Evolutionary conservation across 192 early-diverging fungal species (phyloP), one percentile per base, ranked within the genome.

Genomic region (Linnemannia hyalina): DNA sequence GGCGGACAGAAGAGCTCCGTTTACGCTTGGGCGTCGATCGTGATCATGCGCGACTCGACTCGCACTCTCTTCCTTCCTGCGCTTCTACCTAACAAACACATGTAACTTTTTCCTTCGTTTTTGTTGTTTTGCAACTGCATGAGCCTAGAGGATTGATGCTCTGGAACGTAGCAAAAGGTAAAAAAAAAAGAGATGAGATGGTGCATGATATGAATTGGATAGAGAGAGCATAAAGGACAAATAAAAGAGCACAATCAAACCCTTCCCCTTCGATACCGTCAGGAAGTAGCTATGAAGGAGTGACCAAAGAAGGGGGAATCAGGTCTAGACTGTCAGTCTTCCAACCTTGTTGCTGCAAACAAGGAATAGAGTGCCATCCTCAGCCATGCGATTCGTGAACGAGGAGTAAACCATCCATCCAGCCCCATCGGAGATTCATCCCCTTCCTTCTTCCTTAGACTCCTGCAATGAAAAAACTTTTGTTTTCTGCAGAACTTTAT

Each of bases 361-460:
- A 65, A 65, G 11, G 3, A 65, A 65, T n/a, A 32, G 8, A 13
- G 11, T 0, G 23, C 35, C 4, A 20, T 52, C 49, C 49, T 52
- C 49, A 18, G 49, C 29, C 60, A 65, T 65, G 60, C 60, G 60
- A 65, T 65, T 65, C 29, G 60, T 63, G 60, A 63, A 29, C 26
- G 26, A 57, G 23, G 5, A 57, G 23, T 15, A 46, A 46, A 46
- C 20, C 20, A 52, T 52, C 15, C 49, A 52, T 46, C 57, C 57
- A 65, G 60, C 29, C 60, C 60, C 60, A 65, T 65, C 60, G 60
- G 60, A 65, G 60, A 65, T 65, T 65, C 60, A 65, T 32, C 16
- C 60, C 26, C 60, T 32, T 57, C 7, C 55, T n/a, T 22, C 55
- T 6, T 26, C n/a, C 23, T 65, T 65, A 11, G 26, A 65, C 26